A percentile compares a stretch with the other conserved stretches of the same genome.
Conservation (phyloP, 2,329 filamentous ascomycete genomes). For the Hymenoscyphus repandus region DNA sequence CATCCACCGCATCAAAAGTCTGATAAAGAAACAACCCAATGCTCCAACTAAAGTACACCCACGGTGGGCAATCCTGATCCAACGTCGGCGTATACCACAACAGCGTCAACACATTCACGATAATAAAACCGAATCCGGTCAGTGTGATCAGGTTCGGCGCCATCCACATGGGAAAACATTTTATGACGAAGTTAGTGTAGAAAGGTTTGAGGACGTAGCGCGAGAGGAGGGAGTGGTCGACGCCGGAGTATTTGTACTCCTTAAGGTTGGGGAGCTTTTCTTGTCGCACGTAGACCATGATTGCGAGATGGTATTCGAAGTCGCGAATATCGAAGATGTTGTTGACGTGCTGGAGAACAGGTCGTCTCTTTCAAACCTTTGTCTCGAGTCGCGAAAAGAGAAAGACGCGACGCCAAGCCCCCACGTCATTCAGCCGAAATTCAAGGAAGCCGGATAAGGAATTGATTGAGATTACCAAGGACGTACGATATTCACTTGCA, state of each 20-base stretch:
- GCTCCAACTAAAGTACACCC: constrained; percentile 94
- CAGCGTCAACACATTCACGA: constrained; percentile 83
- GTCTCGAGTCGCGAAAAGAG: constrained; percentile 1
- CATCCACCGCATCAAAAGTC: constrained; percentile 97
- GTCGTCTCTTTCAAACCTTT: background rate
- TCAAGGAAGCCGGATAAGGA: constrained; percentile 1
- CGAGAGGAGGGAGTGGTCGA: constrained; percentile 86
- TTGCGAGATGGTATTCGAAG: constrained; percentile 21
- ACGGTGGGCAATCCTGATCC: constrained; percentile 86
- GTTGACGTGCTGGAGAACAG: background rate
- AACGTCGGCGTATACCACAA: constrained; percentile 95
- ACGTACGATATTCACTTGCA: no score
- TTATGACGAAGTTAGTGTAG: constrained; percentile 91
- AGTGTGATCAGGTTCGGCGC: constrained; percentile 85
- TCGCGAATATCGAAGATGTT: background rate
- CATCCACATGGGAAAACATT: constrained; percentile 93
- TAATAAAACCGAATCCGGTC: constrained; percentile 82
- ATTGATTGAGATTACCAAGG: no score
- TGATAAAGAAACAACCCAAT: constrained; percentile 91
- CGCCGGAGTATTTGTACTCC: constrained; percentile 90
- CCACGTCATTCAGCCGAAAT: constrained; percentile 13
- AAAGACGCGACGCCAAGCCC: constrained; percentile 14
- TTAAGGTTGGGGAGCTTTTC: constrained; percentile 82
- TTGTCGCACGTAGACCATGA: constrained; percentile 94
- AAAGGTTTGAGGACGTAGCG: constrained; percentile 96